Evolutionary conservation across 352 stramenopile species (phyloP).

Genomic region (Pythium periplocum): DNA sequence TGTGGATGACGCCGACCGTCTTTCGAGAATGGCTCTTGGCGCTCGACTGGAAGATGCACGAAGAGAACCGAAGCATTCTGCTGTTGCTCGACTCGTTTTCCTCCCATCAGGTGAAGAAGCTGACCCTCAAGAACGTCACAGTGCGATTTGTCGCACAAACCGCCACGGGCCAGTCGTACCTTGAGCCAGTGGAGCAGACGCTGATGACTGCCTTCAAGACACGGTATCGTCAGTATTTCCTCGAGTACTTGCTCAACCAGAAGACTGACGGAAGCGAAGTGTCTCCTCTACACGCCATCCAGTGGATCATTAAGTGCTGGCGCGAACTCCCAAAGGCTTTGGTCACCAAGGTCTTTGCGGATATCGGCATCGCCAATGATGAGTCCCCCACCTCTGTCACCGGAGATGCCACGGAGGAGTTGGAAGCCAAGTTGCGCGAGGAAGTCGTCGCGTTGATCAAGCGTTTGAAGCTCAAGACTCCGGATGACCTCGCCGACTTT

Average conservation of each 20-base stretch:
- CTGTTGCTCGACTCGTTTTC: constrained; percentile 57
- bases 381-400: constrained; percentile 2
- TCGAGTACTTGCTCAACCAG: constrained; percentile 38
- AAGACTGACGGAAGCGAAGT: constrained; percentile 33
- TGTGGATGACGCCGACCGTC: constrained; percentile 68
- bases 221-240: constrained; percentile 44
- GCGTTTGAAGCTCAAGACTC: constrained; percentile 38
- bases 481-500: constrained; percentile 49
- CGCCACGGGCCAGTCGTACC: constrained; percentile 30
- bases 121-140: constrained; percentile 57
- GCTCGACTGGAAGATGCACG: constrained; percentile 75
- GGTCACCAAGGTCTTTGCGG: constrained; percentile 42
- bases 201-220: constrained; percentile 49
- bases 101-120: constrained; percentile 51
- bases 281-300: constrained; percentile 39
- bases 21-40: constrained; percentile 74
- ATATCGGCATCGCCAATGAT: constrained; percentile 25
- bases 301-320: constrained; percentile 53
- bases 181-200: constrained; percentile 32
- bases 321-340: constrained; percentile 42
- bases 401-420: constrained; percentile 4
- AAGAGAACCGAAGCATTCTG: constrained; percentile 63
- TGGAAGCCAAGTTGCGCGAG: constrained; percentile 44
- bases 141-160: constrained; percentile 40
- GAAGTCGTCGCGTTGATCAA: constrained; percentile 50